phyloP scores from a whole-genome alignment of 2,329 filamentous ascomycete species.

The Colletotrichum sp. region DNA sequence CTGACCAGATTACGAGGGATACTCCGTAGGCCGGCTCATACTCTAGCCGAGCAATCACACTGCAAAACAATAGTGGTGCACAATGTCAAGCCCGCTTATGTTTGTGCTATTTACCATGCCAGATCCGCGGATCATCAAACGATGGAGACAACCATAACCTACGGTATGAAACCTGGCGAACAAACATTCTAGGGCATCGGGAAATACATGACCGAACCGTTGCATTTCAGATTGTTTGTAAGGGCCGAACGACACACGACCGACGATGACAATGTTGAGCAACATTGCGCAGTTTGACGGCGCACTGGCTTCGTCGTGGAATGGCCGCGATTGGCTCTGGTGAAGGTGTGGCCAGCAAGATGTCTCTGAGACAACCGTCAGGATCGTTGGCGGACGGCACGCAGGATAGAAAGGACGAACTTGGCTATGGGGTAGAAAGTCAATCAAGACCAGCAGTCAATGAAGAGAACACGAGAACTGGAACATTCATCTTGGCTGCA shows the following conservation, averaged over 20 bases:
- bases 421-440: not conserved
- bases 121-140: slow-evolving; percentile 25
- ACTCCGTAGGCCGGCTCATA: not conserved
- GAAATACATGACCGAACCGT: not conserved
- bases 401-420: slow-evolving; percentile 4
- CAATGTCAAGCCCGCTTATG: not conserved
- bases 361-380: not conserved
- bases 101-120: slow-evolving; percentile 12
- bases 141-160: slow-evolving; percentile 5
- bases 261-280: not conserved
- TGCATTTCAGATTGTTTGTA: not conserved
- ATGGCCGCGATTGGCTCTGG: not conserved
- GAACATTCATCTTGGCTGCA: not conserved
- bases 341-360: not conserved
- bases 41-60: not conserved
- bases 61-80: not conserved
- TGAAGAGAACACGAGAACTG: not conserved
- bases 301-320: not conserved
- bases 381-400: not conserved
- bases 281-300: not conserved
- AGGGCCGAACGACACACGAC: not conserved
- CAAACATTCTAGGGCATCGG: not conserved
- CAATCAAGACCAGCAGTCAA: not conserved
- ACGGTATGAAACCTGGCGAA: slow-evolving; percentile 1
- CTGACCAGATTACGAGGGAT: not conserved